Evolutionary conservation across 345 rosid genomes (phyloP), one percentile per base, ranked within the genome.

Genomic region (Eucalyptus cloeziana): DNA sequence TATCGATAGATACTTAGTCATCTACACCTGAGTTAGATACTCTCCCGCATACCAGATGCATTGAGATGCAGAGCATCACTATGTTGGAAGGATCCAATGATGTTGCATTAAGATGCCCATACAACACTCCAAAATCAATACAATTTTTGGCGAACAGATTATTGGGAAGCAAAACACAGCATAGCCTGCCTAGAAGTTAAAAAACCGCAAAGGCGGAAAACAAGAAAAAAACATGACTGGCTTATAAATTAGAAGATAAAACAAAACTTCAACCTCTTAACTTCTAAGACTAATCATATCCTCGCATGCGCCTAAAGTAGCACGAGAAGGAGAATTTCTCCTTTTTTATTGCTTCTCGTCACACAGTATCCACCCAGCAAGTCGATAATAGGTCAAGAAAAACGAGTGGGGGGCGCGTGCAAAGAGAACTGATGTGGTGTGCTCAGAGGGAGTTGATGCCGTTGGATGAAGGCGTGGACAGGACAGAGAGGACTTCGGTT

Each of bases 401-500:
- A 76, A 76, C 8, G 30, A 40, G 85, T 10, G 27, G 47, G 83
- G 47, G 30, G 8, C 5, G 3, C 83, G 2, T 37, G 47, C 15
- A 40, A 11, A 40, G 85, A 40, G 40, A 40, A 22, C 24, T 37
- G 30, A 40, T 33, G 81, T 21, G 85, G 85, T 96, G 94, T 94
- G 91, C 86, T 49, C 92, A 86, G 14, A 60, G 47, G 67, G 33
- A 47, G 49, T 86, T 86, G 7, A 86, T 50, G 69, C 87, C 69
- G n/a, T 51, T 91, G 89, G 92, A 89, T 60, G 97, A 91, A 87
- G 95, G 92, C 10, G 96, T 90, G 69, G 99, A 94, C 92, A 98
- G 92, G 49, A 91, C 94, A 0, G 98, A 86, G 37, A 98, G 98
- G 79, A 98, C 99, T 30, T 97, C 99, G 10, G 99, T 97, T 89